These are phyloP conservation scores for Fusarium pilosicola DNA, from an alignment of 2,329 filamentous ascomycete species.

Conservation along the genomic window DNA sequence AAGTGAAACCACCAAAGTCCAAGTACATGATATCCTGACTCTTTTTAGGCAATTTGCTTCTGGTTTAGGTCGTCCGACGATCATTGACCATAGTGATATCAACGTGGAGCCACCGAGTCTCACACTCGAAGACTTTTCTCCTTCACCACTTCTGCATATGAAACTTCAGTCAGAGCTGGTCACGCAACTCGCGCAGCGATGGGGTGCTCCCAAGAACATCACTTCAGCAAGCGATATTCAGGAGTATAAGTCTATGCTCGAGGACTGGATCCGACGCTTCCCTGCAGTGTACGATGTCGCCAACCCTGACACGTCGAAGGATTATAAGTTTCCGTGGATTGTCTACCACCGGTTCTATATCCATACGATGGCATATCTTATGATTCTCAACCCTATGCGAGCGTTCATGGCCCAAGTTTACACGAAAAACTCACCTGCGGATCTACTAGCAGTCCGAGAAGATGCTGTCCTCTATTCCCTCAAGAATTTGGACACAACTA, in stretches of 20 bases:
- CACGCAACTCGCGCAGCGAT: slow-evolving; percentile 41
- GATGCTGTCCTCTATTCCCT: slow-evolving; percentile 56
- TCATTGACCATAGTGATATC: slow-evolving; percentile 49
- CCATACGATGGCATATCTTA: slow-evolving; percentile 56
- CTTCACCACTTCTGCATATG: slow-evolving; percentile 50
- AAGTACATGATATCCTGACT: background rate
- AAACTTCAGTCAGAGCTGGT: slow-evolving; percentile 51
- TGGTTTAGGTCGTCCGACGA: slow-evolving; percentile 46
- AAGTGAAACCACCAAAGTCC: background rate
- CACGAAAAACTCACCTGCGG: slow-evolving; percentile 39
- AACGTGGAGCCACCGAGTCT: slow-evolving; percentile 48
- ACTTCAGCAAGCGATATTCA: slow-evolving; percentile 42
- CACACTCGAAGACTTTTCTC: slow-evolving; percentile 46
- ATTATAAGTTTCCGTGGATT: slow-evolving; percentile 54
- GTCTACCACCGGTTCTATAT: slow-evolving; percentile 57
- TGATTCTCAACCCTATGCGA: slow-evolving; percentile 59
- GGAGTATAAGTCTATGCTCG: slow-evolving; percentile 47
- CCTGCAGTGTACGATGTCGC: slow-evolving; percentile 53
- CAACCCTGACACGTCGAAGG: slow-evolving; percentile 54
- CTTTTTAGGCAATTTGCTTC: slow-evolving; percentile 49
- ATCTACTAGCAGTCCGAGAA: slow-evolving; percentile 50
- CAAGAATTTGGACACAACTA: slow-evolving; percentile 53
- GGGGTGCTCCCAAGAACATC: slow-evolving; percentile 44
- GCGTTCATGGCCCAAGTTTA: slow-evolving; percentile 55
- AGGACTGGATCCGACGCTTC: slow-evolving; percentile 55